Evolutionary conservation across 805 yeast species (phyloP).

Genomic region (Maudiozyma barnettii): DNA sequence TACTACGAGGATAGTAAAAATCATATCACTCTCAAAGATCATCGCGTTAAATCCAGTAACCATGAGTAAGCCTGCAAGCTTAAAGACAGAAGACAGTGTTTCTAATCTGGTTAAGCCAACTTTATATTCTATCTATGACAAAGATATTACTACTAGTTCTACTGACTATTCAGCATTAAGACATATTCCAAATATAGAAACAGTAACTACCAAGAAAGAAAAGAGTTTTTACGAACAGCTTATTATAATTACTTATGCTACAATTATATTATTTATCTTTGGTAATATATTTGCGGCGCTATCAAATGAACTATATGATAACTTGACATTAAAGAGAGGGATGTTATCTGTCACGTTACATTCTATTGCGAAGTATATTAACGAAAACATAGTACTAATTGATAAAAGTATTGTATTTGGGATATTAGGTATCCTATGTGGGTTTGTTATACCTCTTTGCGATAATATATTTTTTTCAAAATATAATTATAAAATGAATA

Average conservation of each 20-base stretch:
- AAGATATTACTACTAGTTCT: slow-evolving; percentile 26
- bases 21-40: neutral
- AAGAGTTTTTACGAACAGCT: slow-evolving; percentile 3
- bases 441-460: slow-evolving; percentile 40
- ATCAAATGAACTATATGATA: slow-evolving; percentile 42
- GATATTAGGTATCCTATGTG: slow-evolving; percentile 50
- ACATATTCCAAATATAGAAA: neutral
- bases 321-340: slow-evolving; percentile 43
- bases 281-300: slow-evolving; percentile 47
- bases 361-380: slow-evolving; percentile 2
- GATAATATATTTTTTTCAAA: slow-evolving; percentile 15
- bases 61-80: neutral
- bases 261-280: slow-evolving; percentile 29
- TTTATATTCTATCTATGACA: slow-evolving; percentile 40
- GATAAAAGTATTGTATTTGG: slow-evolving; percentile 1
- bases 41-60: neutral
- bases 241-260: slow-evolving; percentile 10
- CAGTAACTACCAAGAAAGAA: neutral
- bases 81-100: slow-evolving; percentile 11
- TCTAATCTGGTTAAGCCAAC: slow-evolving; percentile 40
- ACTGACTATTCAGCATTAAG: slow-evolving; percentile 9
- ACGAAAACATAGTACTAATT: neutral
- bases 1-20: no score
- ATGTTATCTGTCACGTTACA: slow-evolving; percentile 24
- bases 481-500: neutral